Percentiles rank a stretch among this genome's conserved stretches.
Evolutionary conservation across 106 monocot species (phyloP).

Genomic region (Dactylorhiza incarnata): DNA sequence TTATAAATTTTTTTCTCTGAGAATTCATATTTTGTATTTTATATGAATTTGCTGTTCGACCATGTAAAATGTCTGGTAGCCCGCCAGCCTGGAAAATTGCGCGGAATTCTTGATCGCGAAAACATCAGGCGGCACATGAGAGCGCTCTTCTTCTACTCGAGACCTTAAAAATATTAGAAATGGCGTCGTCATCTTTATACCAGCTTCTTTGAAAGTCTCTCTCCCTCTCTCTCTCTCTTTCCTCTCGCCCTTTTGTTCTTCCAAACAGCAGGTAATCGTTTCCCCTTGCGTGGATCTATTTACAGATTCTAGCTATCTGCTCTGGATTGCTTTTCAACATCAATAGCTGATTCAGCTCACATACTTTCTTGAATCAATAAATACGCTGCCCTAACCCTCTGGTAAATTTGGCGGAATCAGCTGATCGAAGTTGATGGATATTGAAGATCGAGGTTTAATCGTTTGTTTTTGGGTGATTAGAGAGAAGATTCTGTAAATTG

Average conservation of each 20-base stretch:
- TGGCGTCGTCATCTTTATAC: neutral
- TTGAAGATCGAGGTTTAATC: neutral
- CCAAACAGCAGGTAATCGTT: neutral
- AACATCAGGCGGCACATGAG: neutral
- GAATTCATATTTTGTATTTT: too few species aligned
- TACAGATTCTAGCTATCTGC: neutral
- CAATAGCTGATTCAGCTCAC: neutral
- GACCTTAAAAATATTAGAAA: neutral
- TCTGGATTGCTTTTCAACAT: neutral
- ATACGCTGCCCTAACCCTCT: neutral
- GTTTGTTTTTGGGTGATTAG: neutral
- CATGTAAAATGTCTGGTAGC: neutral
- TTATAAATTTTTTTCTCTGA: too few species aligned
- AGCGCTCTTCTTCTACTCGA: neutral
- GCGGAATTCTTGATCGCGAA: neutral
- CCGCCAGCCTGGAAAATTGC: neutral
- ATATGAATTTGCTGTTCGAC: too few species aligned
- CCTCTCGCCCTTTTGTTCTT: neutral
- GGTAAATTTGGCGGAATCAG: neutral
- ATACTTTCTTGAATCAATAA: neutral
- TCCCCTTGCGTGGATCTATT: neutral
- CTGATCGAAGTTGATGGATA: conserved; percentile 1
- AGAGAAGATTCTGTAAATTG: neutral
- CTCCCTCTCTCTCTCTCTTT: neutral
- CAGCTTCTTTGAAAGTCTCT: neutral